Percentiles rank a stretch among this genome's conserved stretches.
Conservation (phyloP, 1,139 yeast species). For the Diutina sp. region DNA sequence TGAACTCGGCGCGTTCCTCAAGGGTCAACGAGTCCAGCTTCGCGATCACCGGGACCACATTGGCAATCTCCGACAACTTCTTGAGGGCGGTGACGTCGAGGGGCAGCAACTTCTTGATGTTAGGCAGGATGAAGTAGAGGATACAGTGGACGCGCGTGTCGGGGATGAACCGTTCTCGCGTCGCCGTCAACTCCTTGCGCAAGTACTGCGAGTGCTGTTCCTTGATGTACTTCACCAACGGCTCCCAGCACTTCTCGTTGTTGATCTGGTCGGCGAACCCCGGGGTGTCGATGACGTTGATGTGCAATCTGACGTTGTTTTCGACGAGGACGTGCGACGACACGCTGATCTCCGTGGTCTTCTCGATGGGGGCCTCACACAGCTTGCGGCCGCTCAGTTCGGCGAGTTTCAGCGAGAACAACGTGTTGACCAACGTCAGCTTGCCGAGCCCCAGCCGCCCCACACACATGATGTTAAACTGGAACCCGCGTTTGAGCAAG, state of each 20-base stretch:
- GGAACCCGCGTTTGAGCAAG: conserved; percentile 84
- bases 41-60: conserved; percentile 92
- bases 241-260: conserved; percentile 96
- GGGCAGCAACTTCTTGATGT: conserved; percentile 55
- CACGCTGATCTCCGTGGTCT: conserved; percentile 80
- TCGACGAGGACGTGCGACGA: conserved; percentile 60
- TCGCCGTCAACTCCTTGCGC: conserved; percentile 93
- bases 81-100: conserved; percentile 76
- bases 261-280: conserved; percentile 97
- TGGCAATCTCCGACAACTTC: conserved; percentile 80
- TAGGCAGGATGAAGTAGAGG: conserved; percentile 83
- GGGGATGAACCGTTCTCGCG: conserved; percentile 69
- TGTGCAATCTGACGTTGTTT: conserved; percentile 74
- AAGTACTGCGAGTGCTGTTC: conserved; percentile 92
- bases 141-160: conserved; percentile 96
- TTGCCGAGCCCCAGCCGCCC: conserved; percentile 94
- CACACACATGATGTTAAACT: conserved; percentile 87
- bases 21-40: conserved; percentile 83
- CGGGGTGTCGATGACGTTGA: conserved; percentile 90
- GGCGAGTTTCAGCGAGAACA: conserved; percentile 74
- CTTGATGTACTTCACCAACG: conserved; percentile 85
- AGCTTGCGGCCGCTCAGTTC: conserved; percentile 58
- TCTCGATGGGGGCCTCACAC: conserved; percentile 61
- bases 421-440: conserved; percentile 79
- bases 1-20: conserved; percentile 71